Conservation (phyloP, 345 rosid genomes). For the Nephelium lappaceum region DNA sequence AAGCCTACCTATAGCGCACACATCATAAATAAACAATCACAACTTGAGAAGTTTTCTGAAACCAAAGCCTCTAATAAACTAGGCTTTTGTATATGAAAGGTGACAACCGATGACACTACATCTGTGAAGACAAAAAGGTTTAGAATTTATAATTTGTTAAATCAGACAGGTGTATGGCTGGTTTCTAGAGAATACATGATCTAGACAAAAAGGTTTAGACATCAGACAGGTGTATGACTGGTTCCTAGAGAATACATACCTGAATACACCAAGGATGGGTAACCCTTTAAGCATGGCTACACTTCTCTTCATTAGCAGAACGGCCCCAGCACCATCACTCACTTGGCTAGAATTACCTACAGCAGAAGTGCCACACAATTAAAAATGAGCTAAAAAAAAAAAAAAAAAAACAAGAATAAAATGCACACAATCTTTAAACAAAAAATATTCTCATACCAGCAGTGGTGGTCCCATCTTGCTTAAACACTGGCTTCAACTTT, state of each 20-base stretch:
- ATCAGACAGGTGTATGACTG: conserved; percentile 11
- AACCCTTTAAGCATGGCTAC: conserved; percentile 75
- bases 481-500: conserved; percentile 79
- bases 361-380: conserved; percentile 8
- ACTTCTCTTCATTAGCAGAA: conserved; percentile 89
- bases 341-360: conserved; percentile 96
- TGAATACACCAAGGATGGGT: conserved; percentile 89
- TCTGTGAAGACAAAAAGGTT: neutral
- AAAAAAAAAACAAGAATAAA: neutral
- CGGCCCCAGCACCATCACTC: conserved; percentile 96
- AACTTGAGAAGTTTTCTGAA: neutral
- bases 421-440: neutral
- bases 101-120: neutral
- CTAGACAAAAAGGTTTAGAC: neutral
- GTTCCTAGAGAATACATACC: conserved; percentile 37
- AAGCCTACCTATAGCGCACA: neutral
- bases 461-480: conserved; percentile 87
- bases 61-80: neutral
- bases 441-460: conserved; percentile 61
- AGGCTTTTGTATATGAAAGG: neutral
- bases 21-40: neutral
- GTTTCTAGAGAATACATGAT: neutral
- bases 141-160: neutral
- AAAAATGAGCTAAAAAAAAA: neutral
- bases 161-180: conserved; percentile 13